Evolutionary conservation across 768 basidiomycete genomes (phyloP), one percentile per base, ranked within the genome.

Genomic region (Rhodotorula sphaerocarpa): DNA sequence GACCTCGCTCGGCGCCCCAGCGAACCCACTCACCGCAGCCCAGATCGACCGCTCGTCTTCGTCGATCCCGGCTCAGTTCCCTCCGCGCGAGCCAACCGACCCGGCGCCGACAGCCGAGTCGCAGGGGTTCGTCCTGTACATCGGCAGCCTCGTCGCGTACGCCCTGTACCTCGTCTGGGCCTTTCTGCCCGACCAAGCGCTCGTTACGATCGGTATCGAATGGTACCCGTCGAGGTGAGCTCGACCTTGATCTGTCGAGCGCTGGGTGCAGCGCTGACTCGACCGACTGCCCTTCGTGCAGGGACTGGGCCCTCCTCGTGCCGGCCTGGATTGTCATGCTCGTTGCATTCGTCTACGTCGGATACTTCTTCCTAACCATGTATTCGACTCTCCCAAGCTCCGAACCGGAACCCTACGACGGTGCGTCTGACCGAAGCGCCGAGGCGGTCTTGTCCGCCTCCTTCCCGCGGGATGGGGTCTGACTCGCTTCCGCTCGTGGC

Each of bases 81-180:
- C 67, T 11, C 67, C 67, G 0, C 63, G 67, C 20, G 33, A 33
- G 21, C 54, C 68, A 16, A 59, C 57, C 25, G 68, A 69, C 11
- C 68, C 63, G 14, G 64, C 50, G 11, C 68, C 68, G 33, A 62
- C 68, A 3, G 58, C 61, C 28, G 68, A 69, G 51, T 59, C 55
- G 18, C 63, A 62, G 28, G 68, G 68, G 6, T 69, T 69, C 39
- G 48, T 66, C 18, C 61, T 69, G 10, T 69, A 91, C 76, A 86
- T 90, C 71, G 89, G 90, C 65, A 88, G 88, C n/a, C 89, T 90
- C 72, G 86, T 87, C 10, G 86, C 86, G 14, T 87, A 83, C 84
- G 83, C 83, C 7, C 83, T 83, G 0, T 90, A 86, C 73, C 71
- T 89, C 31, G 76, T 88, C 7, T 92, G 89, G 89, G 86, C 85